Evolutionary conservation across 176 grass and related monocot species (phyloP).

Genomic region (sorghum (Sorghum bicolor)): Sorghum_bicolor_NCBIv3 NC_012878.2:57326001-57326500

Average conservation of each 20-base stretch:
- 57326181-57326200: background rate
- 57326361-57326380: background rate
- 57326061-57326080: background rate
- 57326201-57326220: background rate
- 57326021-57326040: background rate
- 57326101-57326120: background rate
- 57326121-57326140: conserved; percentile 14
- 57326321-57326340: background rate
- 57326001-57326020: background rate
- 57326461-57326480: background rate
- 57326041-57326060: background rate
- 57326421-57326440: background rate
- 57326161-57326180: background rate
- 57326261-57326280: too few relatives aligned
- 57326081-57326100: background rate
- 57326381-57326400: background rate
- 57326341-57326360: background rate
- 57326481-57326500: conserved; percentile 23
- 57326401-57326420: background rate
- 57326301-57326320: background rate
- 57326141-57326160: background rate
- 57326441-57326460: background rate
- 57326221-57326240: background rate
- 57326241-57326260: too few relatives aligned
- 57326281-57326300: too few relatives aligned